Evolutionary conservation across 805 yeast genomes (phyloP).

Genomic region (Pichia cephalocereana): DNA sequence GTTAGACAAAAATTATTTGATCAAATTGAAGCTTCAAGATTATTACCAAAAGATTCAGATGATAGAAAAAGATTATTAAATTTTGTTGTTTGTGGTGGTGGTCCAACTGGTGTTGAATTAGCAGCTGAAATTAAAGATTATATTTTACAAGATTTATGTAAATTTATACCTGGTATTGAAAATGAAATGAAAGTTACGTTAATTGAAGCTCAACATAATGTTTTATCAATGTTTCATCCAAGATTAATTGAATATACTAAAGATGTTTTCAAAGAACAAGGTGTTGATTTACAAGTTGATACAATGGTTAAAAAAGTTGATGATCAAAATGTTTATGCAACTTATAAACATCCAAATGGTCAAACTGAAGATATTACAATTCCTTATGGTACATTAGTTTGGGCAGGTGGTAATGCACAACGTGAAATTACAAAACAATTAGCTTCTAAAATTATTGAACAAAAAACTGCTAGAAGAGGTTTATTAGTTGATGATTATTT

Average conservation of each 20-base stretch:
- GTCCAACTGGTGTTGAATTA: conserved; percentile 97
- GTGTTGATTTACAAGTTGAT: conserved; percentile 68
- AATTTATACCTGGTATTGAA: conserved; percentile 83
- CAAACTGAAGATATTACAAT: conserved; percentile 44
- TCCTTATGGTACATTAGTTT: conserved; percentile 88
- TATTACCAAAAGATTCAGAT: conserved; percentile 58
- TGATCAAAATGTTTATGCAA: conserved; percentile 59
- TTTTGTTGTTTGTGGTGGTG: conserved; percentile 95
- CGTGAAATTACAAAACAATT: conserved; percentile 64
- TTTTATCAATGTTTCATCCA: conserved; percentile 64
- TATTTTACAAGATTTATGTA: conserved; percentile 79
- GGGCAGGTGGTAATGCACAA: conserved; percentile 97
- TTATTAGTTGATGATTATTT: conserved; percentile 75
- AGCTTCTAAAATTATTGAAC: conserved; percentile 61
- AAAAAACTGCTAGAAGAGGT: conserved; percentile 84
- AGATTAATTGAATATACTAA: conserved; percentile 71
- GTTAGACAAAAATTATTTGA: conserved; percentile 79
- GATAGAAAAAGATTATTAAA: conserved; percentile 80
- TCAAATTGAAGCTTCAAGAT: conserved; percentile 79
- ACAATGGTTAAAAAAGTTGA: conserved; percentile 86
- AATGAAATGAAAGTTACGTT: conserved; percentile 75
- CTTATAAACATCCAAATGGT: conserved; percentile 60
- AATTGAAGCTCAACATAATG: conserved; percentile 88
- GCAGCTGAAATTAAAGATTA: conserved; percentile 96
- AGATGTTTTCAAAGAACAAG: conserved; percentile 55